A percentile compares a stretch with the other conserved stretches of the same genome.
These are phyloP conservation scores for Bipolaris gigantea DNA, from an alignment of 2,329 filamentous ascomycete species.

Conservation along the genomic window DNA sequence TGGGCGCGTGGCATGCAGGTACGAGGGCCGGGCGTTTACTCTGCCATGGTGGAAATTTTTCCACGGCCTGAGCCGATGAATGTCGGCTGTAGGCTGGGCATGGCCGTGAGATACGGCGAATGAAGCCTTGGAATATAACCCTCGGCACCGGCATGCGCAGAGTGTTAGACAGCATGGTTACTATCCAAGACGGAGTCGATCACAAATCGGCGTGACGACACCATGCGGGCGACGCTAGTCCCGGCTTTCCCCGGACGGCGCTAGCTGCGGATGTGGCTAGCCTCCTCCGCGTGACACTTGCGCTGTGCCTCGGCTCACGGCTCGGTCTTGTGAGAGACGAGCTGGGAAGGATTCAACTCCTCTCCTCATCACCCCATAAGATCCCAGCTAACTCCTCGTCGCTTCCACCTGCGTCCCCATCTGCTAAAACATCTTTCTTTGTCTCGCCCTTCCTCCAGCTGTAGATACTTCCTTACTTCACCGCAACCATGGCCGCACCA, in stretches of 20 bases:
- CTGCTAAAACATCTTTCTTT: not conserved
- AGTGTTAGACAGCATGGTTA: constrained; percentile 6
- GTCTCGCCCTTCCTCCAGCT: not conserved
- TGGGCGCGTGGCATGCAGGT: not conserved
- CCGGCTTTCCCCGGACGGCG: constrained; percentile 16
- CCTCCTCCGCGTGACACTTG: constrained; percentile 12
- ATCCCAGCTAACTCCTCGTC: constrained; percentile 12
- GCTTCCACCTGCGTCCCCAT: not conserved
- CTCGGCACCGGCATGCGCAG: constrained; percentile 5
- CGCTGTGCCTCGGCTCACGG: constrained; percentile 32
- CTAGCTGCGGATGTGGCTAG: constrained; percentile 15
- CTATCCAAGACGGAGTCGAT: constrained; percentile 25
- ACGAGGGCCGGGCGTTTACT: not conserved
- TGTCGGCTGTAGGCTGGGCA: not conserved
- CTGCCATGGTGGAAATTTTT: constrained; percentile 2
- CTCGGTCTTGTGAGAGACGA: constrained; percentile 18
- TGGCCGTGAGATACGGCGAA: not conserved
- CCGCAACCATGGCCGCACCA: constrained; percentile 70
- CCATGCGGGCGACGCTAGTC: not conserved
- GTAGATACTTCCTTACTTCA: constrained; percentile 6
- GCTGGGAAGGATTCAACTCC: constrained; percentile 1
- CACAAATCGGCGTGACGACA: not conserved
- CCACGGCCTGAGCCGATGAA: not conserved
- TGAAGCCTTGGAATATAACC: not conserved
- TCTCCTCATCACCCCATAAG: constrained; percentile 28